Evolutionary conservation across 2,329 filamentous ascomycete species (phyloP), one percentile per base, ranked within the genome.

Genomic region (Colletotrichum ledebouriae): DNA sequence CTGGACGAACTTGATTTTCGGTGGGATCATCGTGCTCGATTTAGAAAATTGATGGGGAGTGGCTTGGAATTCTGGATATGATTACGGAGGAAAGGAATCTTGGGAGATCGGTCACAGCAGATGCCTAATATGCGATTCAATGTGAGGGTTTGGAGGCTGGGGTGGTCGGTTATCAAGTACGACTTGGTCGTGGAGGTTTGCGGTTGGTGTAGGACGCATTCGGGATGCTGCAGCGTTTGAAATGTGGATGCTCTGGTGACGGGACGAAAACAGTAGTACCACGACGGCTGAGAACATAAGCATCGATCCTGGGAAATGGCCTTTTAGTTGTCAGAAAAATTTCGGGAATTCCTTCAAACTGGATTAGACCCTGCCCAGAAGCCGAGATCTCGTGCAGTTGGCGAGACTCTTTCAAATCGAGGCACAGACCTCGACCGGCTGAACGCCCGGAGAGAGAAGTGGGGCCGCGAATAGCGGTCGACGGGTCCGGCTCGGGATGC

Each of bases 161-260:
- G 59, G 59, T 61, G 59, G 59, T 37, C 44, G 47, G 47, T 10
- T 33, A 20, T 29, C 20, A 13, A 44, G 47, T 61, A 61, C 12
- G 2, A 61, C 59, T 25, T 15, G 22, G 11, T 33, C 10, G 15
- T 60, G 17, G 59, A 42, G 47, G 59, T 13, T 52, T 42, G 47
- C 37, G 59, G 59, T 20, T 61, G 47, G 59, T 22, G 59, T 61
- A 34, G 59, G 59, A 61, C 59, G 59, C 37, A 53, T 61, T 52
- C 59, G 59, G 59, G 59, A 20, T 25, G 58, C 22, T 60, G 46
- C 58, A 41, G 46, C 37, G 47, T 20, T 42, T 37, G 47, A 37
- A 61, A 41, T 53, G 59, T 53, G 59, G 47, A 52, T 61, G 47
- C 34, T 42, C 34, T n/a, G 39, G 39, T 53, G 59, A 53, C 46